phyloP scores from a whole-genome alignment of 2,329 filamentous ascomycete genomes.

The Pyrenophora teres region DNA sequence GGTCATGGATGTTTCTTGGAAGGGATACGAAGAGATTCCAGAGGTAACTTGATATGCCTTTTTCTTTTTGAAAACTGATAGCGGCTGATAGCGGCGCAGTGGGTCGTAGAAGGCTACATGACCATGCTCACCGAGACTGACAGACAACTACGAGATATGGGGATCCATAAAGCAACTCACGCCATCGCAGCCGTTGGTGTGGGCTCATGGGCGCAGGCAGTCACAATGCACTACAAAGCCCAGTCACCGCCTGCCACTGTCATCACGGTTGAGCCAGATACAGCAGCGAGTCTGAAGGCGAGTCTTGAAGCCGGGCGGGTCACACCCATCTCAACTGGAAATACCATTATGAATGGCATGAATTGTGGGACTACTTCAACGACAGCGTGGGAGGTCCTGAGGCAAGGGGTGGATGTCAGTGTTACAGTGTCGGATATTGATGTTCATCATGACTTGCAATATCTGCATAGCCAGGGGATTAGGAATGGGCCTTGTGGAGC shows the following conservation, averaged over 20 bases:
- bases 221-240: constrained; percentile 67
- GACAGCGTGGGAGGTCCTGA: constrained; percentile 67
- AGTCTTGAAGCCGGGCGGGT: constrained; percentile 58
- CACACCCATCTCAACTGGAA: constrained; percentile 58
- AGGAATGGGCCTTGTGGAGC: constrained; percentile 67
- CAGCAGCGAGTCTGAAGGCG: constrained; percentile 61
- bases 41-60: constrained; percentile 46
- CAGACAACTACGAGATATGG: constrained; percentile 57
- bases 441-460: constrained; percentile 62
- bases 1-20: constrained; percentile 71
- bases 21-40: constrained; percentile 69
- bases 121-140: constrained; percentile 74
- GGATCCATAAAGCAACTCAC: constrained; percentile 50
- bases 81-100: constrained; percentile 49
- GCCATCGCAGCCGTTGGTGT: constrained; percentile 72
- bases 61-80: background rate
- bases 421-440: constrained; percentile 66
- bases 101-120: constrained; percentile 78
- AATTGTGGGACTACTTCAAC: constrained; percentile 72
- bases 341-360: constrained; percentile 75
- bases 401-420: constrained; percentile 63
- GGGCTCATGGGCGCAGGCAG: constrained; percentile 73
- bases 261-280: constrained; percentile 72
- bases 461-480: constrained; percentile 57
- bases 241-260: constrained; percentile 48